These are phyloP conservation scores for Lagenidium giganteum DNA, from an alignment of 352 stramenopile species.

Conservation along the genomic window DNA sequence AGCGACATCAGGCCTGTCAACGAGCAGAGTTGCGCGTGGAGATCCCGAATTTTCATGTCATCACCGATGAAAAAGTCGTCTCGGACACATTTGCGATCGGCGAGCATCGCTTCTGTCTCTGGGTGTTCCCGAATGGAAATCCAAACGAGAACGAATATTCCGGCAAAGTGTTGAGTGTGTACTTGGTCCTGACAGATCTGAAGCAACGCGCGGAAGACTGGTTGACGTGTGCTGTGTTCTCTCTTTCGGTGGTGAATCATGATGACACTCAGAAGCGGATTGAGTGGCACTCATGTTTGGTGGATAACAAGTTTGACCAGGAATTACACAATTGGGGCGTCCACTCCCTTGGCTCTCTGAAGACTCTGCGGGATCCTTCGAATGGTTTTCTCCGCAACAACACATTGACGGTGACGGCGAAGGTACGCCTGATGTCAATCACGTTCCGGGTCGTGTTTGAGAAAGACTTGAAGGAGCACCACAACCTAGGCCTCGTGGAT, in stretches of 20 bases:
- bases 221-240: conserved; percentile 80
- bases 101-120: conserved; percentile 72
- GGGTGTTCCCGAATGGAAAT: conserved; percentile 79
- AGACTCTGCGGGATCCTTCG: conserved; percentile 41
- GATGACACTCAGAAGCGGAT: conserved; percentile 35
- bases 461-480: conserved; percentile 37
- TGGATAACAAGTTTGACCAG: conserved; percentile 78
- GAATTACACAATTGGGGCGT: conserved; percentile 80
- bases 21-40: conserved; percentile 46
- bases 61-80: conserved; percentile 58
- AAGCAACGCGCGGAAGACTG: conserved; percentile 42
- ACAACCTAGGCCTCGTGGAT: conserved; percentile 50
- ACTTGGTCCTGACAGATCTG: conserved; percentile 76
- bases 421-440: conserved; percentile 73
- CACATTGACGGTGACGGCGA: conserved; percentile 55
- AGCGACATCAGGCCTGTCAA: conserved; percentile 40
- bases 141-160: conserved; percentile 72
- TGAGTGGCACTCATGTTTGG: conserved; percentile 77
- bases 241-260: conserved; percentile 55
- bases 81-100: conserved; percentile 70
- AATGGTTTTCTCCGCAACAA: conserved; percentile 46
- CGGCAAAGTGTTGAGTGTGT: conserved; percentile 62
- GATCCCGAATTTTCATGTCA: conserved; percentile 43
- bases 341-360: conserved; percentile 61
- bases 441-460: conserved; percentile 74